Conservation (phyloP, 2,329 filamentous ascomycete genomes). For the Venturia carpophila region DNA sequence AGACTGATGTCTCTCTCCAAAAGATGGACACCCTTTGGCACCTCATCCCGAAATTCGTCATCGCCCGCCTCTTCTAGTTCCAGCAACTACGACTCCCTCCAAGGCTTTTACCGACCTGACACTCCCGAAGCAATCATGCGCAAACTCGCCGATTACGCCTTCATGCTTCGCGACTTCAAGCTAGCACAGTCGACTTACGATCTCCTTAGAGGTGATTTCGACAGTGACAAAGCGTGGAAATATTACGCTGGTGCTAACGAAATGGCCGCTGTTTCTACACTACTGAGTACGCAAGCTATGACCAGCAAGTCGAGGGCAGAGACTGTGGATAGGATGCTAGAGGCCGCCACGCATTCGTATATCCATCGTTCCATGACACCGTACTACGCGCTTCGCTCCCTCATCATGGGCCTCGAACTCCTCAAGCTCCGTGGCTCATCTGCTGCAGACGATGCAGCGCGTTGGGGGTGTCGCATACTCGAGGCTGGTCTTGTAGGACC, state of each 20-base stretch:
- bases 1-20: slow-evolving; percentile 93
- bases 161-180: slow-evolving; percentile 96
- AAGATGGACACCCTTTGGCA: slow-evolving; percentile 75
- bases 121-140: slow-evolving; percentile 84
- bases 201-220: slow-evolving; percentile 77
- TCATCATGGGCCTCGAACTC: slow-evolving; percentile 72
- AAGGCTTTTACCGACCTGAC: slow-evolving; percentile 78
- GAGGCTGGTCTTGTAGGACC: slow-evolving; percentile 68
- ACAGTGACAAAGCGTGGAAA: slow-evolving; percentile 93
- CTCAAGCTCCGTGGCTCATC: slow-evolving; percentile 57
- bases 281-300: slow-evolving; percentile 41
- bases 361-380: slow-evolving; percentile 72
- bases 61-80: slow-evolving; percentile 38
- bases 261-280: slow-evolving; percentile 80
- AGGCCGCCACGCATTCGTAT: slow-evolving; percentile 88
- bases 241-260: slow-evolving; percentile 91
- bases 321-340: slow-evolving; percentile 76
- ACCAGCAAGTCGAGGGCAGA: slow-evolving; percentile 55
- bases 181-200: slow-evolving; percentile 88
- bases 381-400: slow-evolving; percentile 70
- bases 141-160: slow-evolving; percentile 87
- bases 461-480: slow-evolving; percentile 73
- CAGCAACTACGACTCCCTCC: slow-evolving; percentile 57
- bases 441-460: slow-evolving; percentile 76
- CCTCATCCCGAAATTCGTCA: slow-evolving; percentile 50